Evolutionary conservation across 345 rosid genomes (phyloP).

Genomic region (Rhizophora apiculata): DNA sequence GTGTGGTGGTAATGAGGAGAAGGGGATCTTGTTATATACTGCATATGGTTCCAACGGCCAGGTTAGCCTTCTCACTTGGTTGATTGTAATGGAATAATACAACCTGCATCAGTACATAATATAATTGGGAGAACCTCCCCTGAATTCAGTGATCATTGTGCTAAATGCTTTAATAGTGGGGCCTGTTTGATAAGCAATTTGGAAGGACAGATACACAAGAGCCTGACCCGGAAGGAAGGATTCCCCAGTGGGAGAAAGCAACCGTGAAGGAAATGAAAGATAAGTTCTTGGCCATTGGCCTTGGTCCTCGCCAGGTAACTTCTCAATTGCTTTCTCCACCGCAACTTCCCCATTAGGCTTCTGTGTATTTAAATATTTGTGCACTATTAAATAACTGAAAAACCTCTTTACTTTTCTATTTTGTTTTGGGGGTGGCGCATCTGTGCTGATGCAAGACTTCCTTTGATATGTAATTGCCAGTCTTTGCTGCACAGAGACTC

Average conservation of each 20-base stretch:
- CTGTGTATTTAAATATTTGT: background rate
- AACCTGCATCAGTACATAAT: background rate
- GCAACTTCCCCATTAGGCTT: background rate
- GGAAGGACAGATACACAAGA: constrained; percentile 70
- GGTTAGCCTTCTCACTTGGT: constrained; percentile 37
- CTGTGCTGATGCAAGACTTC: too few relatives aligned
- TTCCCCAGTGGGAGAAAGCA: constrained; percentile 78
- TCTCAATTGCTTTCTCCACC: background rate
- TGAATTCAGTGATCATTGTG: background rate
- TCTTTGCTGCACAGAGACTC: too few relatives aligned
- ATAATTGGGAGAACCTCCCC: background rate
- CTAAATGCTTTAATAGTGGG: constrained; percentile 52
- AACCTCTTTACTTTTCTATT: too few relatives aligned
- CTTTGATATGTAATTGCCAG: too few relatives aligned
- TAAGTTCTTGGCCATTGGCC: constrained; percentile 69
- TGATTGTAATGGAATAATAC: background rate
- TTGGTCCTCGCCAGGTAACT: constrained; percentile 92
- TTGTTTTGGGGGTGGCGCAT: too few relatives aligned
- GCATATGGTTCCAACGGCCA: constrained; percentile 91
- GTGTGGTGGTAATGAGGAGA: constrained; percentile 93
- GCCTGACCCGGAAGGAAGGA: constrained; percentile 81
- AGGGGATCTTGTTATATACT: constrained; percentile 58
- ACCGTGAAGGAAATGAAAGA: constrained; percentile 88
- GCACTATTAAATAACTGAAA: too few relatives aligned
- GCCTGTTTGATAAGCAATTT: constrained; percentile 77